Evolutionary conservation across 371 early-diverging fungal species (phyloP).

Genomic region (Actinomortierella ambigua): DNA sequence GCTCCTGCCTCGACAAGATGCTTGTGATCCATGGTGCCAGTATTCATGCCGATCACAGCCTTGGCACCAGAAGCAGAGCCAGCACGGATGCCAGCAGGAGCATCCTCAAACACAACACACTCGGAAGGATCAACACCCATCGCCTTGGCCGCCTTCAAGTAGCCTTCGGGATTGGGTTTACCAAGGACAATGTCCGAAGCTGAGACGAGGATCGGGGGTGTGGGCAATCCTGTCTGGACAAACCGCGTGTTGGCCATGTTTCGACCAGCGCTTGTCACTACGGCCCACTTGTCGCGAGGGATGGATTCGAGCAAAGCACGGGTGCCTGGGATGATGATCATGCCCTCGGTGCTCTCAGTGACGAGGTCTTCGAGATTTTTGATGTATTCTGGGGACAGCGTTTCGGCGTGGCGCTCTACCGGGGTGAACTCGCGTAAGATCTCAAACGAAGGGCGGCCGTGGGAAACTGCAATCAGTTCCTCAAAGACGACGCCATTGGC

Average conservation of each 20-base stretch:
- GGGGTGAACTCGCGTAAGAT: constrained; percentile 53
- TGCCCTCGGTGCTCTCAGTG: constrained; percentile 35
- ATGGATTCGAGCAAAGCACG: constrained; percentile 27
- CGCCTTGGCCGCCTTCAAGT: constrained; percentile 52
- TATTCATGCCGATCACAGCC: constrained; percentile 65
- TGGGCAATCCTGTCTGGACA: constrained; percentile 36
- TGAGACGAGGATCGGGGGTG: constrained; percentile 49
- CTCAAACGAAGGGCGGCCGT: constrained; percentile 55
- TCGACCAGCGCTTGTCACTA: constrained; percentile 53
- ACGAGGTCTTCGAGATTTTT: constrained; percentile 38
- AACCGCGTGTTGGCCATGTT: constrained; percentile 48
- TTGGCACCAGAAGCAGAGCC: constrained; percentile 62
- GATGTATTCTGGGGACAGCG: constrained; percentile 38
- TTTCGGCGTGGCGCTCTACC: constrained; percentile 16
- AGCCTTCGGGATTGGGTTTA: constrained; percentile 74
- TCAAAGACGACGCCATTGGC: constrained; percentile 40
- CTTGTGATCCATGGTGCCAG: constrained; percentile 52
- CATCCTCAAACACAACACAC: constrained; percentile 79
- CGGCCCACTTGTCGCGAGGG: constrained; percentile 46
- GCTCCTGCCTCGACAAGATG: constrained; percentile 66
- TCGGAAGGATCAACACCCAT: constrained; percentile 52
- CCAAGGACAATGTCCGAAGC: constrained; percentile 53
- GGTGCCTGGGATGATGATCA: constrained; percentile 49
- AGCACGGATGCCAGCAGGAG: constrained; percentile 64
- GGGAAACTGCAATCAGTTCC: constrained; percentile 46